Evolutionary conservation across 805 yeast genomes (phyloP).

Genomic region (Henningerozyma blattae): DNA sequence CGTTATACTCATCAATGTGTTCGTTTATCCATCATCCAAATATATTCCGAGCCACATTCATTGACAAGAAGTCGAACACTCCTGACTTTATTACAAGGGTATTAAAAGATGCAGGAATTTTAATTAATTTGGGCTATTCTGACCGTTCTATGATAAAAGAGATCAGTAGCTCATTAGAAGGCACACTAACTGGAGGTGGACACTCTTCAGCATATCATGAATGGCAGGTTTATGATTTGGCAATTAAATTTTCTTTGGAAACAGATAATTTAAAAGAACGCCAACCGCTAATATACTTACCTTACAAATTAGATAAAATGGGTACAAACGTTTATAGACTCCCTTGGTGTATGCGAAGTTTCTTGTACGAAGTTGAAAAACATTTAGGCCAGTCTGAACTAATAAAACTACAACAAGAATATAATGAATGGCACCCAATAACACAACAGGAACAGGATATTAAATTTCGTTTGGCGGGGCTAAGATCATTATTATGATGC

Average conservation of each 20-base stretch:
- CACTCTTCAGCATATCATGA: conserved; percentile 86
- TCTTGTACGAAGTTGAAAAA: conserved; percentile 51
- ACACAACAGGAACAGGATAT: conserved; percentile 72
- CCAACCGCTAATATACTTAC: conserved; percentile 24
- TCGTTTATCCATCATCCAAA: conserved; percentile 81
- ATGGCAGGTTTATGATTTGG: conserved; percentile 71
- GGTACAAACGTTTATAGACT: conserved; percentile 74
- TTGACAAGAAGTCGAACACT: conserved; percentile 69
- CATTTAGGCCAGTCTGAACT: conserved; percentile 48
- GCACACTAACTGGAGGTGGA: conserved; percentile 90
- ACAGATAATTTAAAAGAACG: conserved; percentile 48
- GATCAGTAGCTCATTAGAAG: conserved; percentile 67
- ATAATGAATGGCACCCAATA: conserved; percentile 81
- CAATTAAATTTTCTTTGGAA: conserved; percentile 60
- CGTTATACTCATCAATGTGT: conserved; percentile 79
- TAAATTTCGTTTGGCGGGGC: conserved; percentile 62
- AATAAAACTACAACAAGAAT: conserved; percentile 49
- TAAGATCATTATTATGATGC: conserved; percentile 18
- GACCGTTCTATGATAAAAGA: conserved; percentile 85
- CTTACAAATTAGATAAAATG: conserved; percentile 50
- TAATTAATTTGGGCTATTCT: conserved; percentile 64
- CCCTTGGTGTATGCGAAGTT: conserved; percentile 89
- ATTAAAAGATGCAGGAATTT: conserved; percentile 57
- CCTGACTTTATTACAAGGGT: conserved; percentile 71
- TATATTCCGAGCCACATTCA: conserved; percentile 76